A percentile compares a stretch with the other conserved stretches of the same genome.
phyloP scores from a whole-genome alignment of 192 early-diverging fungal genomes.

The Coemansia aciculifera region DNA sequence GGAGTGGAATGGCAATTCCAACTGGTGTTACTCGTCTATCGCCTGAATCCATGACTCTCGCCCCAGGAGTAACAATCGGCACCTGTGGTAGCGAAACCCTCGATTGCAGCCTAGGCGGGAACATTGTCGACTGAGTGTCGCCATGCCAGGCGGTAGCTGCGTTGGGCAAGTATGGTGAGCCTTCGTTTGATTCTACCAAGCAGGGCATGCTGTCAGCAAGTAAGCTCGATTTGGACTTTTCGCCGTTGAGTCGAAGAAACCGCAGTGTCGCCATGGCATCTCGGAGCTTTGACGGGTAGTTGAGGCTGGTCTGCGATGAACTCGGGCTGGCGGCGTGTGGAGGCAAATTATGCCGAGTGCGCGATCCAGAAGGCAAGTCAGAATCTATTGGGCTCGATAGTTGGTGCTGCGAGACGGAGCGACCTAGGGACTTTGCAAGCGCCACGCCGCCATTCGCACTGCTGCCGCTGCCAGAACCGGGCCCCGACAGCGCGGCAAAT shows the following conservation, averaged over 20 bases:
- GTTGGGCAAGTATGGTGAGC: conserved; percentile 6
- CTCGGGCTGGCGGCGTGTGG: conserved; percentile 31
- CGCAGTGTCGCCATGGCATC: conserved; percentile 54
- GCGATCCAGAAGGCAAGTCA: conserved; percentile 3
- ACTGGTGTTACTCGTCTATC: neutral
- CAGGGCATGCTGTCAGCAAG: conserved; percentile 49
- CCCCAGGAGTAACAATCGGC: neutral
- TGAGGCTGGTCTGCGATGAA: conserved; percentile 46
- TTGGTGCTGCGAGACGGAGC: conserved; percentile 52
- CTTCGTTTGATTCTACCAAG: conserved; percentile 32
- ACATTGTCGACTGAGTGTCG: conserved; percentile 18
- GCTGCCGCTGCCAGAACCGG: neutral
- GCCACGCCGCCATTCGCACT: conserved; percentile 10
- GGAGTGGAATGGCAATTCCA: conserved; percentile 7
- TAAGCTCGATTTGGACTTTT: conserved; percentile 24
- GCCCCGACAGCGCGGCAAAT: conserved; percentile 13
- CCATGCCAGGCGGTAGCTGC: neutral
- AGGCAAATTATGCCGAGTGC: conserved; percentile 17
- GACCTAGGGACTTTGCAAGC: conserved; percentile 25
- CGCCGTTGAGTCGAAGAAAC: conserved; percentile 44
- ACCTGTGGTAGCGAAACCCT: conserved; percentile 37
- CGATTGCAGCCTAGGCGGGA: conserved; percentile 36
- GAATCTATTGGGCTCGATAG: conserved; percentile 7
- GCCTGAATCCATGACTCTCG: neutral
- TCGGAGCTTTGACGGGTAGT: conserved; percentile 54